Base-by-base conservation (phyloP, 106 monocot genomes). In the Platanthera zijinensis region DNA sequence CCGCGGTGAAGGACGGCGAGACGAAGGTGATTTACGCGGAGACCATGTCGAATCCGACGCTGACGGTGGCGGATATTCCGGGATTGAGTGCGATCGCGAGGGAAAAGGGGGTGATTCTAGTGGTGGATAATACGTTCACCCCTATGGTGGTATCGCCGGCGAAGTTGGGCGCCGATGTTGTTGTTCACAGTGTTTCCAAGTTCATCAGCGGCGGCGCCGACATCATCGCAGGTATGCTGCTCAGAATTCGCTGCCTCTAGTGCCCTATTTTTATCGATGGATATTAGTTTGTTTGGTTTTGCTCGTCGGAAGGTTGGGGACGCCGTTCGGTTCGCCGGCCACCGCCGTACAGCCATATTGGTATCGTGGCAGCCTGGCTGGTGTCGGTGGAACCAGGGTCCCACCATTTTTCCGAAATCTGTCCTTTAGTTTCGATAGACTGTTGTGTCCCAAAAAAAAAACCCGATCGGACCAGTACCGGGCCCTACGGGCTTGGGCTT, bases 61-160 rank as follows among this genome's bases (percentile, higher is more conserved):
- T 96, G 77, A 79, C 72, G 32, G 92, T 93, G 62, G 93, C 92
- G 8, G 89, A 96, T 64, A 80, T 96, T 45, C 81, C 87, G 74
- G 50, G 76, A 21, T 79, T 96, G 67, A 83, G 86, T 39, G 84
- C 72, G 57, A 56, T 87, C 19, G 90, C 93, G 51, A 81, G 82
- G 77, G 89, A 89, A 82, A 89, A 85, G 72, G 96, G 96, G 50
- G 90, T 85, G 68, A 81, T 86, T 83, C 76, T 93, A 21, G 96
- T 96, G 18, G 92, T 96, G 7, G 96, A 96, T 70, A 96, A 96
- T 82, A 96, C 96, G 10, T 96, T 96, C 83, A 80, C 90, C 49
- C 96, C 96, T 15, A 89, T 96, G 90, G 92, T 96, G 22, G 74
- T 96, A 9, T 96, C 96, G 52, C 96, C 96, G 62, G 96, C 96